Conservation (phyloP, 345 rosid genomes). For the Moricandia moricandioides region DNA sequence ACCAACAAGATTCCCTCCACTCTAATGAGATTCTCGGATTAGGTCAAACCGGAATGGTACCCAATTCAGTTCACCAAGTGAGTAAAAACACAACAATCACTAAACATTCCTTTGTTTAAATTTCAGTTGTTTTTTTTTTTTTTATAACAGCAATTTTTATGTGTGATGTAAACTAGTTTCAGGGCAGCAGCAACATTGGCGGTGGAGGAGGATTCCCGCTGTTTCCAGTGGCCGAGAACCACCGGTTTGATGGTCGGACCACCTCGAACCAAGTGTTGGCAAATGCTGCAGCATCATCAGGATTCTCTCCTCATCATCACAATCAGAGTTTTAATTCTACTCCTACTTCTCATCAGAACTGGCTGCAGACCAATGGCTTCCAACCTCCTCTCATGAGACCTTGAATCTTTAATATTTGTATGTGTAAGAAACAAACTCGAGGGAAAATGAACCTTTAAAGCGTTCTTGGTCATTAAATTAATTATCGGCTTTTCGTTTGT, state of each 20-base stretch:
- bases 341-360: constrained; percentile 36
- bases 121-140: not conserved
- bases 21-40: constrained; percentile 29
- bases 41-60: constrained; percentile 36
- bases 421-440: not conserved
- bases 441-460: not conserved
- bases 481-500: not conserved
- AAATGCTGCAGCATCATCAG: constrained; percentile 99
- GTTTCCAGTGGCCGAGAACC: constrained; percentile 41
- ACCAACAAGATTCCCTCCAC: constrained; percentile 22
- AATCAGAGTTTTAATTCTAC: constrained; percentile 34
- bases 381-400: constrained; percentile 40
- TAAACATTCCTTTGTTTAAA: not conserved
- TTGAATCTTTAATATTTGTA: constrained; percentile 5
- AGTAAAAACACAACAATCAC: not conserved
- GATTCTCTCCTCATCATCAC: constrained; percentile 76
- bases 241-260: constrained; percentile 43
- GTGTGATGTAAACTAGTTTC: constrained; percentile 26
- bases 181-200: constrained; percentile 60
- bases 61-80: constrained; percentile 29
- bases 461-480: constrained; percentile 13
- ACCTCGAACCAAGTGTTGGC: constrained; percentile 47
- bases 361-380: constrained; percentile 38
- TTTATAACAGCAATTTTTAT: not conserved
- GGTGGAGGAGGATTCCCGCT: constrained; percentile 62